Conservation (phyloP, 75 land plant genomes). For the Selaginella tamariscina region DNA sequence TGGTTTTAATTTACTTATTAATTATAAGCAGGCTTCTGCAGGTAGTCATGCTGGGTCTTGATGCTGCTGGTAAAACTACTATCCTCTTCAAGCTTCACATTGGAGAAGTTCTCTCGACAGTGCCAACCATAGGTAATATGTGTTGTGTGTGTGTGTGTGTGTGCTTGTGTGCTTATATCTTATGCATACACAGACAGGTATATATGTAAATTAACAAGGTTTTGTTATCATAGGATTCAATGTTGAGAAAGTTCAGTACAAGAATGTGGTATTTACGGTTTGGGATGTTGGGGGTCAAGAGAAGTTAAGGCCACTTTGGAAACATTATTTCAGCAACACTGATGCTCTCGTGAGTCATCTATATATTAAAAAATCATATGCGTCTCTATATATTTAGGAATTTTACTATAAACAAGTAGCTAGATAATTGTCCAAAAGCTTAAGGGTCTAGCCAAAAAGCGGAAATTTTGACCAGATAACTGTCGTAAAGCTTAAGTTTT, state of each 20-base stretch:
- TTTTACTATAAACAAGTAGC: no score
- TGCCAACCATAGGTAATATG: background rate
- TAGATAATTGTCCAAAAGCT: no score
- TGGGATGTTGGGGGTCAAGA: constrained; percentile 99
- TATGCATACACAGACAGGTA: no score
- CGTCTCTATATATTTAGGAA: no score
- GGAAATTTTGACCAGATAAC: background rate
- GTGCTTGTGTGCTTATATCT: background rate
- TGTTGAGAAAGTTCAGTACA: constrained; percentile 98
- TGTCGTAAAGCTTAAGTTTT: background rate
- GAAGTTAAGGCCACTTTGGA: constrained; percentile 81
- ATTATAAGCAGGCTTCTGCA: background rate
- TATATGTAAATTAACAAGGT: no score
- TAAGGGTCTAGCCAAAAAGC: background rate
- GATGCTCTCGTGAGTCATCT: constrained; percentile 72
- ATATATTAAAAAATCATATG: background rate
- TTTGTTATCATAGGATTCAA: constrained; percentile 64
- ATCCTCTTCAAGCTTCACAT: background rate
- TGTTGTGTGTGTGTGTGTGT: no score
- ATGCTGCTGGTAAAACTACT: background rate
- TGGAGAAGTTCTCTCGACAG: background rate
- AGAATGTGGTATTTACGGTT: constrained; percentile 89
- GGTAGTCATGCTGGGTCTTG: background rate
- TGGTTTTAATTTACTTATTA: background rate
- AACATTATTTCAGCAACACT: constrained; percentile 89